Evolutionary conservation across 2,329 filamentous ascomycete genomes (phyloP).

Genomic region (Lasiodiplodia theobromae): DNA sequence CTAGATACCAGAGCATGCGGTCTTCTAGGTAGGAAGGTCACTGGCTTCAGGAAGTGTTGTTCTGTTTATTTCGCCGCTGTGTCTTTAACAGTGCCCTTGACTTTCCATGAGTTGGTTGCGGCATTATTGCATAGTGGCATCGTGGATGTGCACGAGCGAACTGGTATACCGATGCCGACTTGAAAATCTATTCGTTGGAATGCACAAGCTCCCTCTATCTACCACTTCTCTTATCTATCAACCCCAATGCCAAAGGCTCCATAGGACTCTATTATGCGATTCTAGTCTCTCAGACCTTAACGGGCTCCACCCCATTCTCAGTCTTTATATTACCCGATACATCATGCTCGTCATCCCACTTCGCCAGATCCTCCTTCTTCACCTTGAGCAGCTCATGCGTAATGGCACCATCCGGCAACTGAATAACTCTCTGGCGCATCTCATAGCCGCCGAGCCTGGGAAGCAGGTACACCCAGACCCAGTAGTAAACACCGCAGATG

Average conservation of each 20-base stretch:
- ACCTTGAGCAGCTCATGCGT: slow-evolving; percentile 39
- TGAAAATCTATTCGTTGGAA: background rate
- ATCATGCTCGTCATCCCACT: slow-evolving; percentile 44
- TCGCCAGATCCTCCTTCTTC: slow-evolving; percentile 37
- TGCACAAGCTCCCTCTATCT: background rate
- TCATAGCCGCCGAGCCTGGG: slow-evolving; percentile 37
- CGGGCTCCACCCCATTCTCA: background rate
- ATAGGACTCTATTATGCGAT: background rate
- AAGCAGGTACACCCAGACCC: slow-evolving; percentile 39
- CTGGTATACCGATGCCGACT: background rate
- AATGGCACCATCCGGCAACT: slow-evolving; percentile 39
- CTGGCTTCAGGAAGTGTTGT: no score
- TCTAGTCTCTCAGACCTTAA: slow-evolving; percentile 1
- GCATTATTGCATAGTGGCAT: background rate
- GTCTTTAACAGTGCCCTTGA: background rate
- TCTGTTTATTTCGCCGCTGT: background rate
- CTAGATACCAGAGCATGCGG: background rate
- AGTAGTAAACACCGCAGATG: slow-evolving; percentile 42
- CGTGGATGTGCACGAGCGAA: background rate
- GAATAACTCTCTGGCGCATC: slow-evolving; percentile 40
- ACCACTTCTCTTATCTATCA: background rate
- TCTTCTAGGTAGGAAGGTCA: no score
- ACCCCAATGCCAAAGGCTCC: background rate
- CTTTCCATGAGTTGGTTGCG: no score
- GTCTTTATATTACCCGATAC: slow-evolving; percentile 35